Evolutionary conservation across 2,329 filamentous ascomycete species (phyloP), one percentile per base, ranked within the genome.

Genomic region (Phialemonium atrogriseum): DNA sequence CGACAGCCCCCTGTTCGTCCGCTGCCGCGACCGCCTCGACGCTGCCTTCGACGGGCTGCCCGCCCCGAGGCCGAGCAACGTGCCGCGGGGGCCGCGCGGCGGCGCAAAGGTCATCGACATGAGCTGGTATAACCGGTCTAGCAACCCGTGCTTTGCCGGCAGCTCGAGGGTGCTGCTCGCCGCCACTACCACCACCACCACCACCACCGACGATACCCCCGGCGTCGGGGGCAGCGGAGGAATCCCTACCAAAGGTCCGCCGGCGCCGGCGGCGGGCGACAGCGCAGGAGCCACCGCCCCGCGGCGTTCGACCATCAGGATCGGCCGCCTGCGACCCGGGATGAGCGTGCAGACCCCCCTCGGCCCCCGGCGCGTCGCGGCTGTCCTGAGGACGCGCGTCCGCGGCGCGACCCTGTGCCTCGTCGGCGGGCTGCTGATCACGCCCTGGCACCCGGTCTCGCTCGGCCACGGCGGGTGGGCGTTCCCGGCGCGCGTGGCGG

Each of bases 401-500:
- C 33, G 38, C 3, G 35, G 49, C 24, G 51, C 52, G 21, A 36
- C 45, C 2, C 57, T 78, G 45, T 70, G 65, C 36, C 55, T 55
- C 1, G 48, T 77, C 2, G 44, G 38, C 1, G 37, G 37, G 1
- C 52, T 77, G 7, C 46, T 68, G 6, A 63, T 77, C 17, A 79
- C 75, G 15, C 66, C 68, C 0, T 79, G 71, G 70, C 76, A 80
- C 45, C 75, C 75, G 1, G 50, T 80, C 3, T 41, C 27, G 22
- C 24, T 35, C 21, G 32, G 36, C 12, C 40, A 34, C 3, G 14
- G 20, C 1, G 17, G 13, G 22, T 55, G 51, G 52, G 31, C 32
- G 16, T 54, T 52, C 25, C 52, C 52, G 0, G 57, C 48, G 0
- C 38, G 62, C 1, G 42, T 62, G 2, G 48, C 56, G 0, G n/a